phyloP scores from a whole-genome alignment of 2,329 filamentous ascomycete species.

The Aspergillus uvarum region DNA sequence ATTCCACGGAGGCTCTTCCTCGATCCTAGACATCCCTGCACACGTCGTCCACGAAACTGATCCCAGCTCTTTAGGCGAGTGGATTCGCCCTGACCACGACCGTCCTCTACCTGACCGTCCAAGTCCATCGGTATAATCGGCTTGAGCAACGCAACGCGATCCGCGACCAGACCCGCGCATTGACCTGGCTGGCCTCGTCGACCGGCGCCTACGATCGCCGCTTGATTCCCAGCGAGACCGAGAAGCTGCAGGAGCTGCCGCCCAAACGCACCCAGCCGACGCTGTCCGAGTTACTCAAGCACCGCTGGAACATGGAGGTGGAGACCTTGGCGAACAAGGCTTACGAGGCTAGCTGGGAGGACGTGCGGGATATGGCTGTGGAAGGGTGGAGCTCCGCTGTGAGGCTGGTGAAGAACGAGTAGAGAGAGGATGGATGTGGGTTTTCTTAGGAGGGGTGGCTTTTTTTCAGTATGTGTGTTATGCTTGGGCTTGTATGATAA shows the following conservation, averaged over 20 bases:
- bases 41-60: too few relatives aligned
- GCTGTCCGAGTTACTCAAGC: slow-evolving; percentile 68
- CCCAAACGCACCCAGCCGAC: slow-evolving; percentile 36
- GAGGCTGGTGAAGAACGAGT: slow-evolving; percentile 35
- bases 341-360: slow-evolving; percentile 65
- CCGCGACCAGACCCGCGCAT: slow-evolving; percentile 43
- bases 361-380: slow-evolving; percentile 48
- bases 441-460: background rate
- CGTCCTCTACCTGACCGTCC: slow-evolving; percentile 68
- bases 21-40: too few relatives aligned
- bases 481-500: background rate
- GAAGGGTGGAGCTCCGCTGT: slow-evolving; percentile 55
- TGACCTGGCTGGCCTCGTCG: slow-evolving; percentile 42
- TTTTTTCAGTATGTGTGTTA: slow-evolving; percentile 1
- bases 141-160: slow-evolving; percentile 46
- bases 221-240: slow-evolving; percentile 19
- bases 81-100: slow-evolving; percentile 74
- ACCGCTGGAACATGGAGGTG: slow-evolving; percentile 75
- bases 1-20: too few relatives aligned
- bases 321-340: slow-evolving; percentile 65
- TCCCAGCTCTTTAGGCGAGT: slow-evolving; percentile 52
- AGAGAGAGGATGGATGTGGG: slow-evolving; percentile 8
- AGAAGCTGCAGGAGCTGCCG: background rate
- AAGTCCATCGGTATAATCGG: slow-evolving; percentile 70
- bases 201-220: slow-evolving; percentile 38